Conservation (phyloP, 164 flowering plant genomes). For the Aristolochia fimbriata region DNA sequence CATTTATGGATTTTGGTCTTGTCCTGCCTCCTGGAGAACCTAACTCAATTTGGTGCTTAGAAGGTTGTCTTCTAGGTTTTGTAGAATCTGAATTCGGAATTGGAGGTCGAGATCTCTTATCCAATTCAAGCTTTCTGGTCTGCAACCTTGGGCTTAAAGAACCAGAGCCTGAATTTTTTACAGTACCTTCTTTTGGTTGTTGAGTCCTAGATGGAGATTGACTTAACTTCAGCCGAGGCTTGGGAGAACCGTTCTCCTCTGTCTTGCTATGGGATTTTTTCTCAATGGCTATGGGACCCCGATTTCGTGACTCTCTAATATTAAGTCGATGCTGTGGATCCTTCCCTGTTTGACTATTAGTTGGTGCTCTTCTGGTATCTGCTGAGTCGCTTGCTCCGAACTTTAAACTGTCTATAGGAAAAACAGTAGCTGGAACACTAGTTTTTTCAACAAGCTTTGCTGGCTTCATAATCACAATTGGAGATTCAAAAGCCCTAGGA, state of each 20-base stretch:
- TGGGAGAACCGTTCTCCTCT: slow-evolving; percentile 5
- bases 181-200: slow-evolving; percentile 30
- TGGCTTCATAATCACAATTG: slow-evolving; percentile 42
- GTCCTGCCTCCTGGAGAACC: slow-evolving; percentile 56
- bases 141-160: slow-evolving; percentile 66
- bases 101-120: slow-evolving; percentile 49
- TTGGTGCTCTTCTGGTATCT: slow-evolving; percentile 13
- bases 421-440: slow-evolving; percentile 14
- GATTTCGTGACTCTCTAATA: slow-evolving; percentile 14
- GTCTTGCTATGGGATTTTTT: slow-evolving; percentile 29
- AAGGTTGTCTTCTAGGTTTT: slow-evolving; percentile 42
- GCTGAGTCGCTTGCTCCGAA: slow-evolving; percentile 10
- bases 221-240: slow-evolving; percentile 12
- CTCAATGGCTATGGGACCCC: slow-evolving; percentile 19
- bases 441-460: slow-evolving; percentile 28
- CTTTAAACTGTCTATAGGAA: slow-evolving; percentile 10
- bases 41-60: slow-evolving; percentile 33
- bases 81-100: slow-evolving; percentile 49
- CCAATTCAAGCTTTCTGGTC: slow-evolving; percentile 59
- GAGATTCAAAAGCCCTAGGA: slow-evolving; percentile 23
- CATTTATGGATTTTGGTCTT: slow-evolving; percentile 32
- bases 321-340: slow-evolving; percentile 24
- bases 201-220: slow-evolving; percentile 26
- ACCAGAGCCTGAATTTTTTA: slow-evolving; percentile 19
- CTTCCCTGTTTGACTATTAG: slow-evolving; percentile 17